Evolutionary conservation across 2,329 filamentous ascomycete species (phyloP), one percentile per base, ranked within the genome.

Genomic region (Ophiostoma himal-ulmi): DNA sequence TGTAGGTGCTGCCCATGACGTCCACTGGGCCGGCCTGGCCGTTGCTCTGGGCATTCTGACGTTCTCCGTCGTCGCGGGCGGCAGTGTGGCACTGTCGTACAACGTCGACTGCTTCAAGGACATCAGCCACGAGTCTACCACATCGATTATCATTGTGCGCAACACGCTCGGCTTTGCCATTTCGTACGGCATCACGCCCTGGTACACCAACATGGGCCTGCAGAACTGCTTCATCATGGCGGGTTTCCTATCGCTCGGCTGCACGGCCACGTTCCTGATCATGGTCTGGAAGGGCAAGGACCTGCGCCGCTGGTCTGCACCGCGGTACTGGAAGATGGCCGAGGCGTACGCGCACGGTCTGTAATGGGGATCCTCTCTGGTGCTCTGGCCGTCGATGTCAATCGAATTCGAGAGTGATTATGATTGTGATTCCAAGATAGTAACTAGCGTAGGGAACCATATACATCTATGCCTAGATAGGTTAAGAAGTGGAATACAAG

Each of bases 11-110:
- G 78, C 79, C 62, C 75, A 80, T 69, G 68, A 75, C 4, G 74
- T 82, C 5, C 81, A 82, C 68, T 83, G 80, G 79, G 78, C 80
- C 52, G 81, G 80, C 8, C 76, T 80, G 30, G 76, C 81, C 5
- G 75, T 81, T 66, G 80, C 78, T 0, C 79, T 82, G 75, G 81
- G 80, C 30, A 77, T 81, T 52, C 77, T 82, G 5, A 79, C 78
- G 2, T 76, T 79, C 69, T 79, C 79, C 20, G 78, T 78, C 67
- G 78, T 79, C 5, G 73, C 81, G n/a, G 81, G 80, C 17, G 74
- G 80, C 13, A 78, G 78, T 34, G 72, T 82, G 17, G 78, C 77
- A 60, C 76, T 82, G n/a, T 77, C 78, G 7, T 83, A 83, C 71
- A 76, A 77, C 69, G 79, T 82, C 57, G 81, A 82, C 74, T 79